Percentiles rank a stretch among this genome's conserved stretches.
These are phyloP conservation scores for Candida pini DNA, from an alignment of 805 yeast species.

Conservation along the genomic window DNA sequence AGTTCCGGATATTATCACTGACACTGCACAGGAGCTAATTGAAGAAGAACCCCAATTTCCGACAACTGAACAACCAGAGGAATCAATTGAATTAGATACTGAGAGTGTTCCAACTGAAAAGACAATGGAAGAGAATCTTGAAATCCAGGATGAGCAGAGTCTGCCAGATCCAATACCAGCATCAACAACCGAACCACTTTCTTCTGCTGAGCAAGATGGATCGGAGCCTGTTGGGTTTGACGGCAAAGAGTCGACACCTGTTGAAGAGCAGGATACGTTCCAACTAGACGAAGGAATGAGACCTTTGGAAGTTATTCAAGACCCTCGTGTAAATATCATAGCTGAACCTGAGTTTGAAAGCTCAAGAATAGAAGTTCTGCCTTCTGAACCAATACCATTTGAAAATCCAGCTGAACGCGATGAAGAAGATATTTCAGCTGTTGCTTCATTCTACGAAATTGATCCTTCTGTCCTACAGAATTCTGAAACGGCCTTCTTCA, in stretches of 20 bases:
- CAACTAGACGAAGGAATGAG: not conserved
- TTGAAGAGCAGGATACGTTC: too few species aligned
- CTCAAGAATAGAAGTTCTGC: not conserved
- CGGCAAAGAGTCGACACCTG: too few species aligned
- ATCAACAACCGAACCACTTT: too few species aligned
- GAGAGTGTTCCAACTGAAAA: not conserved
- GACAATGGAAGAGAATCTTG: not conserved
- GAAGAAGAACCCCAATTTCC: slow-evolving; percentile 1
- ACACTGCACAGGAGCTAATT: slow-evolving; percentile 3
- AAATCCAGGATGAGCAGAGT: not conserved
- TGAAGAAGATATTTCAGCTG: slow-evolving; percentile 12
- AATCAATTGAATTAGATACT: not conserved
- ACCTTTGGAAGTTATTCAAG: not conserved
- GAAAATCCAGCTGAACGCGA: not conserved
- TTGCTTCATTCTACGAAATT: slow-evolving; percentile 32
- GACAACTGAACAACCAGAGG: not conserved
- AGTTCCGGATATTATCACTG: too few species aligned
- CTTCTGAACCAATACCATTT: not conserved
- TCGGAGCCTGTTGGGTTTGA: too few species aligned
- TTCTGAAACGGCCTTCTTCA: slow-evolving; percentile 18
- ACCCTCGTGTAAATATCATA: not conserved
- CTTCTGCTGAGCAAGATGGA: too few species aligned
- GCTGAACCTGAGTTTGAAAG: slow-evolving; percentile 1
- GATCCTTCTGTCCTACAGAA: slow-evolving; percentile 18
- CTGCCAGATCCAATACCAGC: not conserved